phyloP scores from a whole-genome alignment of 345 rosid genomes.

The Linum trigynum region DNA sequence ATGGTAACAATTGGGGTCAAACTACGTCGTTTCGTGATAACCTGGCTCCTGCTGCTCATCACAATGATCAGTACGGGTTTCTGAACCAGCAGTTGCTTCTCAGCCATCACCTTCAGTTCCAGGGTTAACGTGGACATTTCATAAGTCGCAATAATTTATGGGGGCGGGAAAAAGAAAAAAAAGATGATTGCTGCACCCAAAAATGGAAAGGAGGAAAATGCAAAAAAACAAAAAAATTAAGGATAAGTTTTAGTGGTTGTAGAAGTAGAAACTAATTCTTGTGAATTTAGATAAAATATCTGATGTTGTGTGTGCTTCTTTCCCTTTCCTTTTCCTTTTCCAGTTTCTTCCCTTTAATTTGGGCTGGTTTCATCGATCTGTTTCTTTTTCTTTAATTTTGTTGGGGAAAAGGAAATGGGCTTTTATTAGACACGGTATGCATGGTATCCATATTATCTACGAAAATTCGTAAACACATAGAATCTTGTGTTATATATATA shows the following conservation, averaged over 20 bases:
- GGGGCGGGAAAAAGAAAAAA: background rate
- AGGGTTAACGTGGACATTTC: constrained; percentile 26
- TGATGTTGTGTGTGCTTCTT: background rate
- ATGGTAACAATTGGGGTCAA: background rate
- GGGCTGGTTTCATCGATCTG: no score
- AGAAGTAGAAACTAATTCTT: no score
- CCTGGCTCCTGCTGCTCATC: background rate
- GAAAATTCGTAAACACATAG: background rate
- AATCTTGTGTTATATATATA: background rate
- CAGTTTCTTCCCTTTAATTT: no score
- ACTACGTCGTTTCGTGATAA: background rate
- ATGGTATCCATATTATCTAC: constrained; percentile 7
- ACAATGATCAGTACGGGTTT: constrained; percentile 28
- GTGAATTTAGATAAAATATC: no score
- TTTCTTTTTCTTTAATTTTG: background rate
- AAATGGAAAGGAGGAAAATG: background rate
- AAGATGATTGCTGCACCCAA: background rate
- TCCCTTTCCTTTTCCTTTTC: no score
- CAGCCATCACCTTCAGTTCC: constrained; percentile 48
- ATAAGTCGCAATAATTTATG: background rate
- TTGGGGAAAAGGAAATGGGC: background rate
- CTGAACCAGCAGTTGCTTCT: constrained; percentile 44
- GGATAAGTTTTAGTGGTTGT: background rate
- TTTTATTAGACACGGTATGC: background rate
- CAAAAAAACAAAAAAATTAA: background rate